A percentile compares a stretch with the other conserved stretches of the same genome.
Conservation (phyloP, 2,329 filamentous ascomycete species). For the Passalora sequoiae region DNA sequence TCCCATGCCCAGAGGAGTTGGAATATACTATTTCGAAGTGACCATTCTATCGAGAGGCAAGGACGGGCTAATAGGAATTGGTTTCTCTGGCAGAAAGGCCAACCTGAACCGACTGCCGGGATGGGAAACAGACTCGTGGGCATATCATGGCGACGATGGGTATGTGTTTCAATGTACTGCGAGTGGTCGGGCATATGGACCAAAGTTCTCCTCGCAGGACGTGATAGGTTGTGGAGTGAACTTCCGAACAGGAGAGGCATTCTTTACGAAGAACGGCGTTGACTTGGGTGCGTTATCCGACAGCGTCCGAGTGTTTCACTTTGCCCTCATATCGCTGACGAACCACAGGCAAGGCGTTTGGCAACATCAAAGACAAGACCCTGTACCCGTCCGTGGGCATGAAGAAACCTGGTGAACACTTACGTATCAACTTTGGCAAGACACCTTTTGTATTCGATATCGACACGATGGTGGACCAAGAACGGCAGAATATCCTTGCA, state of each 20-base stretch:
- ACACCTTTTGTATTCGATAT: conserved; percentile 87
- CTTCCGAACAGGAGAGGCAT: conserved; percentile 56
- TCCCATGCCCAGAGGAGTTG: conserved; percentile 81
- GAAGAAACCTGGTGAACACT: conserved; percentile 57
- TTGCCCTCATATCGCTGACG: conserved; percentile 4
- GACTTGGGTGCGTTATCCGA: conserved; percentile 47
- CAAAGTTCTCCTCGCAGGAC: conserved; percentile 55
- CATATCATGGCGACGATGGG: conserved; percentile 63
- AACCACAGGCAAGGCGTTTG: conserved; percentile 61
- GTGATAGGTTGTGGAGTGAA: conserved; percentile 62
- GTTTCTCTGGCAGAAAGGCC: conserved; percentile 57
- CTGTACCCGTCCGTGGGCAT: conserved; percentile 65
- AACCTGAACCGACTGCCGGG: conserved; percentile 57
- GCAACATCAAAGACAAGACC: conserved; percentile 55
- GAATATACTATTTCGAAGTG: conserved; percentile 90
- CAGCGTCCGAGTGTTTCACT: conserved; percentile 14
- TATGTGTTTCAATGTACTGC: conserved; percentile 57
- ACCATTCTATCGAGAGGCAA: conserved; percentile 62
- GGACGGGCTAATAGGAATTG: conserved; percentile 55
- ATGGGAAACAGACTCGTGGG: conserved; percentile 62
- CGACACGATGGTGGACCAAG: conserved; percentile 69
- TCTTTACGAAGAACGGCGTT: conserved; percentile 62
- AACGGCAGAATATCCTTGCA: conserved; percentile 54
- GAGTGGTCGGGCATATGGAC: conserved; percentile 55
- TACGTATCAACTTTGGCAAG: conserved; percentile 60